Evolutionary conservation across 1,139 yeast species (phyloP), one percentile per base, ranked within the genome.

Genomic region (Saccharomyces hybrid): DNA sequence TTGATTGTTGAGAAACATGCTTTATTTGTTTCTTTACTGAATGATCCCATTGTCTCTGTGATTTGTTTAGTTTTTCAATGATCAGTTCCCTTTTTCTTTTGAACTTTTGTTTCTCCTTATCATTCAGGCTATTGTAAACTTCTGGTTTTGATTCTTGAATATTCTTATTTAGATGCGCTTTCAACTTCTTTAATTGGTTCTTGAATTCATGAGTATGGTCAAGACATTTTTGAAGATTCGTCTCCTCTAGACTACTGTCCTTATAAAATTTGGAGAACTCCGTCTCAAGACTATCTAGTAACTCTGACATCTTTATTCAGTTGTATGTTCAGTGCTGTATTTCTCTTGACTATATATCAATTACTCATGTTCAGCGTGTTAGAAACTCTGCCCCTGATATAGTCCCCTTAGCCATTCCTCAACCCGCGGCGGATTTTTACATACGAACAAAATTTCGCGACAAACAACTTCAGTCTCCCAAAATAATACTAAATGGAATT

Each of bases 31-130:
- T 64, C 50, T 62, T 64, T 2, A 67, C 53, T 1, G 64, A 53
- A 25, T 56, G 61, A 25, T 70, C 70, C 75, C 75, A 73, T 23
- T 57, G 54, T 46, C 60, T 64, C 42, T 66, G 62, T 4, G 64
- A 55, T 49, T 62, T 63, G 48, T 59, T 59, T 27, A 66, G 50
- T 51, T 68, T 67, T 5, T 67, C 70, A 14, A 60, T 57, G 14
- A 68, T 64, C 25, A 67, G 51, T 5, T 57, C 61, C 48, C 65
- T 58, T 54, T 63, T 67, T 50, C 62, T 62, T 16, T 52, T 48
- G 2, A 53, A 41, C 50, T 63, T 64, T 32, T 47, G 54, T 27
- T 20, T 28, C 7, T 56, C 57, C 20, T 53, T 56, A 7, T 51
- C 53, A 23, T 20, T 41, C 3, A 14, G n/a, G 2, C 14, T 42